These are phyloP conservation scores for Xylariaceae sp. DNA, from an alignment of 2,329 filamentous ascomycete species.

Conservation along the genomic window DNA sequence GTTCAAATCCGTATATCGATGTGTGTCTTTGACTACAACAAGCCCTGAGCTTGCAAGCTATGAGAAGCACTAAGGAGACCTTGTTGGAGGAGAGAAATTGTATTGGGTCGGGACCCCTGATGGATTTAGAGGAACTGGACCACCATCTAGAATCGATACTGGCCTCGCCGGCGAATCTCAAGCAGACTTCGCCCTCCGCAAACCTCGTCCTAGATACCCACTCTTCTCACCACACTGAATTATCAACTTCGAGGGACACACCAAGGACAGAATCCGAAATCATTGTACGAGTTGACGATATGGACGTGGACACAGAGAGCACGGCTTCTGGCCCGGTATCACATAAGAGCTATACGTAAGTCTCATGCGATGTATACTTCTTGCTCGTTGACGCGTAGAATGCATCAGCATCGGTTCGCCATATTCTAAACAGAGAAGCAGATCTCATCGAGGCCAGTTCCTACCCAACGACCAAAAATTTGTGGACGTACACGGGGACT, in stretches of 20 bases:
- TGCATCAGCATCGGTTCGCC: constrained; percentile 1
- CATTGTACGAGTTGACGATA: constrained; percentile 36
- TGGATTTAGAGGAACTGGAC: constrained; percentile 34
- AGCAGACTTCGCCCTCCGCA: constrained; percentile 29
- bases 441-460: constrained; percentile 29
- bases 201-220: constrained; percentile 26
- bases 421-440: constrained; percentile 29
- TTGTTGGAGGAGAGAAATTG: constrained; percentile 33
- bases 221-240: constrained; percentile 22
- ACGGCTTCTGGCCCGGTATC: constrained; percentile 22
- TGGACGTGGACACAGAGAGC: constrained; percentile 29
- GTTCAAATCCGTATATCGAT: constrained; percentile 36
- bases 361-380: constrained; percentile 23
- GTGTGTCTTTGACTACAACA: constrained; percentile 27
- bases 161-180: constrained; percentile 26
- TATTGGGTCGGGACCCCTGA: constrained; percentile 26
- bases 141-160: constrained; percentile 34
- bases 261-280: constrained; percentile 37
- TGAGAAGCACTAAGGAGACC: constrained; percentile 33
- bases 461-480: constrained; percentile 38
- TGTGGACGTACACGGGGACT: constrained; percentile 22
- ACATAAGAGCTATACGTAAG: constrained; percentile 31
- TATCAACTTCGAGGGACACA: constrained; percentile 29
- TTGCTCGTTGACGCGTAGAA: constrained; percentile 2
- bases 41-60: constrained; percentile 32